Conservation (phyloP, 1,284 basidiomycete species). For the Irpex sp. region DNA sequence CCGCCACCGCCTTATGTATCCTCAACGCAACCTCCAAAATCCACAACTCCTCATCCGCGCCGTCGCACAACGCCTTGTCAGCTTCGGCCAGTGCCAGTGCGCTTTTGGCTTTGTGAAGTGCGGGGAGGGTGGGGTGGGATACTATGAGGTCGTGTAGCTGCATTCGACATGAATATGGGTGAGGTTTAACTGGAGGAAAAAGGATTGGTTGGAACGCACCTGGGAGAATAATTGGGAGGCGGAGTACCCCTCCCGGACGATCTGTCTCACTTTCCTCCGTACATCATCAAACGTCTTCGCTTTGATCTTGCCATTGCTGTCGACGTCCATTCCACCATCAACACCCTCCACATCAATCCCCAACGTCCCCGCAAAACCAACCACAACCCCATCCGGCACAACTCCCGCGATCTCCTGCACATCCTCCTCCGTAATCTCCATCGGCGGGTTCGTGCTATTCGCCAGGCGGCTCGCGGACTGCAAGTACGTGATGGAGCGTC, state of each 20-base stretch:
- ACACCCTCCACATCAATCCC: constrained; percentile 61
- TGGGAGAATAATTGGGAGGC: constrained; percentile 89
- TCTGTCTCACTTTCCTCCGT: constrained; percentile 65
- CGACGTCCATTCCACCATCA: constrained; percentile 22
- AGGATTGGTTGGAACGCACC: constrained; percentile 40
- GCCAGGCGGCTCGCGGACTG: constrained; percentile 93
- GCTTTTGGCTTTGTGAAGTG: constrained; percentile 80
- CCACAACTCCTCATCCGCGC: constrained; percentile 98
- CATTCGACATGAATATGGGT: too few species aligned
- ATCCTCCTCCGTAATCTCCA: constrained; percentile 67
- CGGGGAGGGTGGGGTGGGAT: constrained; percentile 75
- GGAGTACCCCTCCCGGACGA: constrained; percentile 90
- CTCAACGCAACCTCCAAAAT: constrained; percentile 83
- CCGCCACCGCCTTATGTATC: constrained; percentile 58
- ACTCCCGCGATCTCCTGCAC: constrained; percentile 98
- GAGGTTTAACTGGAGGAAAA: too few species aligned
- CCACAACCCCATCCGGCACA: constrained; percentile 77
- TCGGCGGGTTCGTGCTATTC: constrained; percentile 63
- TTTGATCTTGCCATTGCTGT: constrained; percentile 30
- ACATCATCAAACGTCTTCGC: constrained; percentile 66
- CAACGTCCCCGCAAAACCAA: constrained; percentile 67
- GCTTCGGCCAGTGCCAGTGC: constrained; percentile 90
- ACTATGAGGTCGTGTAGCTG: constrained; percentile 93
- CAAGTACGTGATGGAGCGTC: constrained; percentile 97
- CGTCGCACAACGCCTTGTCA: constrained; percentile 95